Percentiles rank a stretch among this genome's conserved stretches.
Conservation (phyloP, 768 basidiomycete species). For the Tylopilus sp. region DNA sequence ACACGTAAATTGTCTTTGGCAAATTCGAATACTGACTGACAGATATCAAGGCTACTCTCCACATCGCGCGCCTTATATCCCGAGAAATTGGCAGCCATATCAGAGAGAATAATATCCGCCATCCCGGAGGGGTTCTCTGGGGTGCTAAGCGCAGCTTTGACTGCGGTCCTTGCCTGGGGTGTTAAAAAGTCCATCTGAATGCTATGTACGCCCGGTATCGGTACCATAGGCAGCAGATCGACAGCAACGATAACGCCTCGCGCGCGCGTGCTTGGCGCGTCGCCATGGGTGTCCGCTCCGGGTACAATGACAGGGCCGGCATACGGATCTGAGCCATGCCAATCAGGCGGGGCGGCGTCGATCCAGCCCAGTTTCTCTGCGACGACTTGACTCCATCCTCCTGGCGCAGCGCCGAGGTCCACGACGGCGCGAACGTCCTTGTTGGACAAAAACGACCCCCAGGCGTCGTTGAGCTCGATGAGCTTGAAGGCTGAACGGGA, state of each 20-base stretch:
- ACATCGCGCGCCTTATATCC: conserved; percentile 69
- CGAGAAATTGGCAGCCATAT: conserved; percentile 85
- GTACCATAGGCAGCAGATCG: conserved; percentile 71
- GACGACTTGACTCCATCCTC: conserved; percentile 91
- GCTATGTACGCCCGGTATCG: conserved; percentile 69
- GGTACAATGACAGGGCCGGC: not conserved
- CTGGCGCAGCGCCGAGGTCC: conserved; percentile 90
- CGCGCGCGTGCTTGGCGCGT: conserved; percentile 6
- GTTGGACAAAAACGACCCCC: conserved; percentile 48
- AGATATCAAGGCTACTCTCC: conserved; percentile 68
- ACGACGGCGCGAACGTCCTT: conserved; percentile 61
- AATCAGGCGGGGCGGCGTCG: conserved; percentile 4
- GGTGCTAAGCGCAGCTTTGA: conserved; percentile 39
- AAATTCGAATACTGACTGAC: conserved; percentile 70
- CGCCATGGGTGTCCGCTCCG: not conserved
- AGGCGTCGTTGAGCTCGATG: conserved; percentile 65
- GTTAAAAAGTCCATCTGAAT: conserved; percentile 79
- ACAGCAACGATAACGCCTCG: conserved; percentile 63
- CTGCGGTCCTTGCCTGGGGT: conserved; percentile 41
- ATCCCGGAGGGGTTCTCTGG: conserved; percentile 35
- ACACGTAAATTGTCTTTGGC: conserved; percentile 50
- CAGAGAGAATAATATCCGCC: conserved; percentile 82
- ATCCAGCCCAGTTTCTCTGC: conserved; percentile 58
- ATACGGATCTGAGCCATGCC: not conserved
- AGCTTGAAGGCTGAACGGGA: conserved; percentile 93